Evolutionary conservation across 2,329 filamentous ascomycete genomes (phyloP), one percentile per base, ranked within the genome.

Genomic region (Fusarium circinatum): DNA sequence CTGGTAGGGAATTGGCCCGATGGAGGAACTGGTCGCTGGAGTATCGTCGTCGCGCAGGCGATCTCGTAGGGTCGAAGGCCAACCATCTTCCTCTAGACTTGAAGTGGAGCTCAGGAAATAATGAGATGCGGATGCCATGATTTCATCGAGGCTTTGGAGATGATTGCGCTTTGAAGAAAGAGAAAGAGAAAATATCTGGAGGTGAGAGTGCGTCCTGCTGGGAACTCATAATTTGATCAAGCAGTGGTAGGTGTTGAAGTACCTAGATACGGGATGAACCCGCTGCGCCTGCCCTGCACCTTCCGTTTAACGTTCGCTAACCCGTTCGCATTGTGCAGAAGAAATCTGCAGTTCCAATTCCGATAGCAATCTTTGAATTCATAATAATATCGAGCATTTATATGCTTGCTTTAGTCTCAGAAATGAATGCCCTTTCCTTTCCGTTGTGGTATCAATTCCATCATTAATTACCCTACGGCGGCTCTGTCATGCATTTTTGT

Each of bases 11-110:
- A 62, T 28, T 2, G 54, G 34, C 14, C 70, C 60, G 15, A 47
- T 9, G 8, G 71, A 65, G 13, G 66, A 64, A 10, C 54, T 48
- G 11, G 62, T 52, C 9, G 66, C 41, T 0, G 70, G 59, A 7
- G 71, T 65, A 5, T 76, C 74, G 7, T 75, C 70, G 18, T 75
- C 80, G 15, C 78, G 75, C 18, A 82, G 75, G 13, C 80, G 79
- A 39, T 75, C 76, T 26, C 80, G 76, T 4, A 82, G 57, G 1
- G 74, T 79, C 1, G 78, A 78, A 2, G 78, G 74, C n/a, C 73
- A 76, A 2, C 38, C 57, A 14, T 51, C 51, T 13, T 65, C 68
- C 8, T 60, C 65, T 2, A 57, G 42, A 44, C 49, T 70, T 8
- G 73, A 72, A 26, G 60, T 68, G 2, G 76, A 69, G 20, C 55